Evolutionary conservation across 2,329 filamentous ascomycete species (phyloP), one percentile per base, ranked within the genome.

Genomic region (Epichloe sylvatica): DNA sequence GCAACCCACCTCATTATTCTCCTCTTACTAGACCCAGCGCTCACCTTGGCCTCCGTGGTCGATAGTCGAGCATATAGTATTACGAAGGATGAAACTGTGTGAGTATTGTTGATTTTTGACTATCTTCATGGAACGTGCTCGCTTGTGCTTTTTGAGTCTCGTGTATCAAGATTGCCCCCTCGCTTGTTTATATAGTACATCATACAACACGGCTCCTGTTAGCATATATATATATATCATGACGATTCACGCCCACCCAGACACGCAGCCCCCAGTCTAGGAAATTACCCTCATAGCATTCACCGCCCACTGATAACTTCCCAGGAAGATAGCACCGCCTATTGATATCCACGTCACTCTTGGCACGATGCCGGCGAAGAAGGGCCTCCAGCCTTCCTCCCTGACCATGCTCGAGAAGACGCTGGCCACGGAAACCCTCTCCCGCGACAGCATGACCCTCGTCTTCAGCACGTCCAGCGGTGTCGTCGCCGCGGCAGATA

Each of bases 401-500:
- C 67, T 69, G 60, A 81, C 70, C 51, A 96, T 85, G 19, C 73
- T 69, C 47, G 70, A 71, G 54, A 91, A 70, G 53, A 95, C 73
- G 4, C 66, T 64, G 35, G 69, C 64, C 54, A 80, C 75, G 12
- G 73, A 76, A 63, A 77, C 78, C 57, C 72, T 78, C 71, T 83
- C 78, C 60, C 80, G 76, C 13, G 86, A 84, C 57, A 98, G 72
- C 92, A 98, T 98, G 67, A 97, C 83, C 55, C 92, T 75, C 55
- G 92, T 98, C 79, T 98, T 98, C 57, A 98, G 73, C 54, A 98
- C 92, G 68, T 98, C 92, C 54, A 98, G 70, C 38, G 92, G 92
- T 47, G 92, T 98, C 23, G 92, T 98, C 52, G 91, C 64, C 0
- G 79, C 91, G 0, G 92, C 92, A 0, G 92, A 89, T 38, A 96